These are phyloP conservation scores for Pyracantha coccinea DNA, from an alignment of 331 rosid genomes.

Conservation along the genomic window DNA sequence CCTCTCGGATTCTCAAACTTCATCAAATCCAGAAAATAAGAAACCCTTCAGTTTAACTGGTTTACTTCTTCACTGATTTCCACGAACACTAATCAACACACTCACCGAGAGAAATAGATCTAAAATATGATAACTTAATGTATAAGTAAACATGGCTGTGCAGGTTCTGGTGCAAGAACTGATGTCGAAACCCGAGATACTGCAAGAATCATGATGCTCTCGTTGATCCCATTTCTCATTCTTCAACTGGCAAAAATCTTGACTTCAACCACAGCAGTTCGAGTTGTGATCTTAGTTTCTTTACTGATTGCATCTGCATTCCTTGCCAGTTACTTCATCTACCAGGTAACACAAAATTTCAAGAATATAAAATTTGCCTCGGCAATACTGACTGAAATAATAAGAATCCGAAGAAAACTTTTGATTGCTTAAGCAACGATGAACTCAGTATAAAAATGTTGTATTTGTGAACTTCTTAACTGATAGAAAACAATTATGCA, in stretches of 20 bases:
- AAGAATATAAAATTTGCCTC: not conserved
- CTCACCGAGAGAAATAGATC: not conserved
- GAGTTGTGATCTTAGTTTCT: conserved; percentile 18
- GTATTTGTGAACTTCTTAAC: not conserved
- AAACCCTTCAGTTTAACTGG: conserved; percentile 20
- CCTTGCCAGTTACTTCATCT: conserved; percentile 8
- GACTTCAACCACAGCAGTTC: conserved; percentile 7
- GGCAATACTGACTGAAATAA: no score
- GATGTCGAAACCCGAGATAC: conserved; percentile 17
- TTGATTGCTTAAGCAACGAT: not conserved
- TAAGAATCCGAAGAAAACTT: not conserved
- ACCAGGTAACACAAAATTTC: conserved; percentile 13
- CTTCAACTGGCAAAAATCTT: conserved; percentile 23
- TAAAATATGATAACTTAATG: not conserved
- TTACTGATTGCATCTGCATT: conserved; percentile 13
- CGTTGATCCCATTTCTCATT: conserved; percentile 28
- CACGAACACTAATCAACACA: not conserved
- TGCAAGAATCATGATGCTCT: conserved; percentile 25
- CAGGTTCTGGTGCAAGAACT: conserved; percentile 28
- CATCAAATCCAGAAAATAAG: not conserved
- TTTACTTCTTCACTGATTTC: not conserved
- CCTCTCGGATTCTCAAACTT: conserved; percentile 12
- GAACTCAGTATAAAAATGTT: not conserved
- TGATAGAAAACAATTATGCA: conserved; percentile 3
- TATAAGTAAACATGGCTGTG: not conserved